A percentile compares a stretch with the other conserved stretches of the same genome.
These are phyloP conservation scores for Salmacisia buchloeana DNA, from an alignment of 1,284 basidiomycete species.

Conservation along the genomic window DNA sequence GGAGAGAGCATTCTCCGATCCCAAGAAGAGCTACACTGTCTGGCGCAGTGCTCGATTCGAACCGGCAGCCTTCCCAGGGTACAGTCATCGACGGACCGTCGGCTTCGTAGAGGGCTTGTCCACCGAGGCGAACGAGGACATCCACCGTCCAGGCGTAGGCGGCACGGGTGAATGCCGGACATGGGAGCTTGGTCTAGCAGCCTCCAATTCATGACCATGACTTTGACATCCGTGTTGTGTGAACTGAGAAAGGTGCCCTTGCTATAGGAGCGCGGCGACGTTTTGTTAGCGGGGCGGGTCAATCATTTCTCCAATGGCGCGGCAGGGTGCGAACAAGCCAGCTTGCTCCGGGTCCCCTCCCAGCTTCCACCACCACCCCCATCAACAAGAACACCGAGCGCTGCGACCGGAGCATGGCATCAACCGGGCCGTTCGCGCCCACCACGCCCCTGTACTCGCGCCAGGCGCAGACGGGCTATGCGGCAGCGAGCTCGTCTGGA, in stretches of 20 bases:
- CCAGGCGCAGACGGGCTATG: background rate
- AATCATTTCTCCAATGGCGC: too few species aligned
- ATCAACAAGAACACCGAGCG: background rate
- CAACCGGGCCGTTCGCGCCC: background rate
- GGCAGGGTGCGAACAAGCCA: too few species aligned
- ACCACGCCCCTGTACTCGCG: background rate
- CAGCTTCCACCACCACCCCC: background rate
- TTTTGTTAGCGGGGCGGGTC: too few species aligned
- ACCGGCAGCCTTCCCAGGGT: conserved; percentile 69
- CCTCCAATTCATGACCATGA: background rate
- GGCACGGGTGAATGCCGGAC: conserved; percentile 42
- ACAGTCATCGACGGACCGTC: conserved; percentile 85
- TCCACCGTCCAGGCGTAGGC: conserved; percentile 22
- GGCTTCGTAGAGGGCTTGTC: conserved; percentile 57
- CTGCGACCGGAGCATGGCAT: background rate
- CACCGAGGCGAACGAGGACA: conserved; percentile 33
- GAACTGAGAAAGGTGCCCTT: background rate
- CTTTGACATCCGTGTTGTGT: background rate
- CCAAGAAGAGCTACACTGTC: conserved; percentile 66
- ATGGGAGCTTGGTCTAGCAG: conserved; percentile 39
- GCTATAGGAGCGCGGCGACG: too few species aligned
- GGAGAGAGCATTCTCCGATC: conserved; percentile 42
- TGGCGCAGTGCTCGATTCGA: conserved; percentile 78
- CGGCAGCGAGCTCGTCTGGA: background rate
- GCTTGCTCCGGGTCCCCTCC: background rate